Base-by-base conservation (phyloP, 2,329 filamentous ascomycete species). In the Trichoderma sp. region DNA sequence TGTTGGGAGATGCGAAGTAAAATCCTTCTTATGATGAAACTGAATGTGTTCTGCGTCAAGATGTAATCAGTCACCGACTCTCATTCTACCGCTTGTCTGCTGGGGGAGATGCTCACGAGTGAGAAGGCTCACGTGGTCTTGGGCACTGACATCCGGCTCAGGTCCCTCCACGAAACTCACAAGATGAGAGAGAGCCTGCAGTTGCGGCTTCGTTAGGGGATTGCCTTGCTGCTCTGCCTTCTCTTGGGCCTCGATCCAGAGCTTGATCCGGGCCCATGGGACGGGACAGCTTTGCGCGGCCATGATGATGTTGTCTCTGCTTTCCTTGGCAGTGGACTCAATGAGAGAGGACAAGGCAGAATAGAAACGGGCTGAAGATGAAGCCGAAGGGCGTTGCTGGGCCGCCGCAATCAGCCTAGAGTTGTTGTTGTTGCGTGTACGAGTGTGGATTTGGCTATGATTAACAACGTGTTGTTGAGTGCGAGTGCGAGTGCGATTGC, bases 201-300 rank as follows among this genome's bases (percentile, higher is more conserved):
- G 76, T 75, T 88, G 81, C 5, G 76, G 73, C 5, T 78, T 77
- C 0, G 81, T 80, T 34, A 87, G 0, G 83, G 81, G 15, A 73
- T 51, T 56, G 7, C 77, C 78, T 43, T 78, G 73, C 7, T 74
- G 43, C 75, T 84, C 81, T 57, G 76, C 77, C 2, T 77, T 76
- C 70, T 84, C 83, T 64, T 86, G 83, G 24, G 78, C 60, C 28
- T 81, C 79, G 69, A 85, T 79, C 82, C 82, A 86, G 18, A 75
- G 76, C 64, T 80, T 81, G 67, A 86, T 74, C 21, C 76, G 77
- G n/a, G 74, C 73, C 78, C 81, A 84, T 18, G 80, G 74, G 18
- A 80, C 74, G 51, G 73, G 57, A 18, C 32, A 21, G 28, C 18
- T 34, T 34, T 60, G 30, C 18, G 57, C 9, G 30, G 57, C 28